A percentile compares a stretch with the other conserved stretches of the same genome.
Conservation (phyloP, 352 stramenopile genomes). For the Blastocystis sp. region DNA sequence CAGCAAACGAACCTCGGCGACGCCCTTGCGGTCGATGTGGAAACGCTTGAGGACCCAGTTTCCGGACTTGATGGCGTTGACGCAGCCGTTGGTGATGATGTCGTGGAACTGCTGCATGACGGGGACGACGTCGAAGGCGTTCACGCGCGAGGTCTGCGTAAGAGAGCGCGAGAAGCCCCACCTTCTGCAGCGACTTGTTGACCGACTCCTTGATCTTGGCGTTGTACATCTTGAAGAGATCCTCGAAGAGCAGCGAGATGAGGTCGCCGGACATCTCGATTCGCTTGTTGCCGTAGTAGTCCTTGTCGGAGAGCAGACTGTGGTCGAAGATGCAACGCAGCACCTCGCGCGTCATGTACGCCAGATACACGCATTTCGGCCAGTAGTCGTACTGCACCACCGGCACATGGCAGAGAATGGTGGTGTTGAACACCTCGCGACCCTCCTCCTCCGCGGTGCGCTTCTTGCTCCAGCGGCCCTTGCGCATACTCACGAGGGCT, state of each 20-base stretch:
- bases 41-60: slow-evolving; percentile 99
- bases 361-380: slow-evolving; percentile 91
- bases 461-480: slow-evolving; percentile 57
- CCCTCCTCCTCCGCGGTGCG: slow-evolving; percentile 73
- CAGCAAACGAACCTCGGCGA: slow-evolving; percentile 51
- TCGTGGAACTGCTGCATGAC: slow-evolving; percentile 79
- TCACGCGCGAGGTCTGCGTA: slow-evolving; percentile 61
- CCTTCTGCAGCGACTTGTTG: slow-evolving; percentile 74
- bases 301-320: slow-evolving; percentile 83
- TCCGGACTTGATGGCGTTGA: slow-evolving; percentile 72
- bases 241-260: slow-evolving; percentile 94
- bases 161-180: neutral
- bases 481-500: slow-evolving; percentile 51
- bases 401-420: slow-evolving; percentile 96
- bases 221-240: slow-evolving; percentile 96
- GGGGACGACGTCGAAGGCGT: slow-evolving; percentile 94
- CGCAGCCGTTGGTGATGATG: slow-evolving; percentile 84
- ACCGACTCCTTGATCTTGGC: slow-evolving; percentile 89
- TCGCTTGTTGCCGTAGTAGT: slow-evolving; percentile 99
- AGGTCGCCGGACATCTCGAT: slow-evolving; percentile 94
- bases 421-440: slow-evolving; percentile 86
- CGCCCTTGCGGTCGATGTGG: slow-evolving; percentile 89
- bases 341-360: slow-evolving; percentile 84
- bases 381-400: slow-evolving; percentile 91
- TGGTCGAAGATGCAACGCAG: slow-evolving; percentile 69